Percentiles rank a stretch among this genome's conserved stretches.
These are phyloP conservation scores for Leptographium wingfieldii DNA, from an alignment of 2,329 filamentous ascomycete species.

Conservation along the genomic window DNA sequence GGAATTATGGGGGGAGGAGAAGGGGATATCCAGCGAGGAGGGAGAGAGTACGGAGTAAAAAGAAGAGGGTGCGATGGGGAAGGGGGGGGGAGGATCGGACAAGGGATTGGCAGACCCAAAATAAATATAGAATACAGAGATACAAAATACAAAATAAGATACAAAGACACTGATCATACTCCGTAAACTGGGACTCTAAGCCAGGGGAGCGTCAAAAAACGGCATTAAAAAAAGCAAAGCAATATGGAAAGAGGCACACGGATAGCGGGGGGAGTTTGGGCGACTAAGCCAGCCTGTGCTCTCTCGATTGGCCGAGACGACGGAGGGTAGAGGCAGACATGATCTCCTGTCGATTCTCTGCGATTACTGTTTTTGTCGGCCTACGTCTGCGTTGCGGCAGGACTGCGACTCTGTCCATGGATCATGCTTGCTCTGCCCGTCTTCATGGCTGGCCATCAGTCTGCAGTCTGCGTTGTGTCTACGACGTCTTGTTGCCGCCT, in stretches of 20 bases:
- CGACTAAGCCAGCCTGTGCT: background rate
- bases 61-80: background rate
- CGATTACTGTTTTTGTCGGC: background rate
- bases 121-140: background rate
- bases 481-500: too few relatives aligned
- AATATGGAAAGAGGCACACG: background rate
- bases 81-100: background rate
- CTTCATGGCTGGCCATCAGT: background rate
- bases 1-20: background rate
- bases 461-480: background rate
- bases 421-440: too few relatives aligned
- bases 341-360: background rate
- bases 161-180: background rate
- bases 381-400: background rate
- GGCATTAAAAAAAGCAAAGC: background rate
- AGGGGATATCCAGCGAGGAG: background rate
- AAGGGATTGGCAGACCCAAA: background rate
- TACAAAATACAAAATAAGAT: background rate
- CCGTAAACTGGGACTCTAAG: background rate
- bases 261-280: conserved; percentile 4
- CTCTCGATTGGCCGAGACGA: background rate
- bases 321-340: too few relatives aligned
- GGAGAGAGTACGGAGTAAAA: background rate
- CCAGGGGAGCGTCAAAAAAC: background rate
- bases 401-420: background rate